A percentile compares a stretch with the other conserved stretches of the same genome.
phyloP scores from a whole-genome alignment of 1,284 basidiomycete species.

The Cryptococcus jaspeensis region DNA sequence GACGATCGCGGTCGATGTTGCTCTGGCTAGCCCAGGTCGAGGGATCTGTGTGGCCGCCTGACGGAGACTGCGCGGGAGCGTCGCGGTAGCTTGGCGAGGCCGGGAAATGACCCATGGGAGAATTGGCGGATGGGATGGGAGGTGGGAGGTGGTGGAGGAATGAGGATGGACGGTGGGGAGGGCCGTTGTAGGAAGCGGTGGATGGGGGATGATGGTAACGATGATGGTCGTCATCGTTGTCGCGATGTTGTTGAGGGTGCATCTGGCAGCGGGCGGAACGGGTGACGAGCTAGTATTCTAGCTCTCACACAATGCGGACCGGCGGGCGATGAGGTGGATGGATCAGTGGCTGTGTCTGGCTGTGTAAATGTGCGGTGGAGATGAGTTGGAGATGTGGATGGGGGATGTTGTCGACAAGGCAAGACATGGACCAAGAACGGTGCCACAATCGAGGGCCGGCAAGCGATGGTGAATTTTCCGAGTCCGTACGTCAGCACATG shows the following conservation, averaged over 20 bases:
- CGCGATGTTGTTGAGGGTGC: slow-evolving; percentile 4
- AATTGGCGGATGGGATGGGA: slow-evolving; percentile 17
- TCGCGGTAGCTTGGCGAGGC: slow-evolving; percentile 14
- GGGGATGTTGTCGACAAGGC: too few species aligned
- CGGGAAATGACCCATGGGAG: slow-evolving; percentile 8
- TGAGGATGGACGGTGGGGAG: slow-evolving; percentile 8
- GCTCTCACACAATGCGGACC: neutral
- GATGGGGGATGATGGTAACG: slow-evolving; percentile 9
- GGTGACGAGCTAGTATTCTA: neutral
- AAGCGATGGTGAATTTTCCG: neutral
- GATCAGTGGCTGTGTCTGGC: slow-evolving; percentile 3
- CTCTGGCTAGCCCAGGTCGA: slow-evolving; percentile 16
- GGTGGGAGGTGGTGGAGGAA: slow-evolving; percentile 16
- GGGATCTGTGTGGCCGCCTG: slow-evolving; percentile 23
- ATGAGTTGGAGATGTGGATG: neutral
- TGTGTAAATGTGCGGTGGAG: neutral
- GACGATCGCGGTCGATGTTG: slow-evolving; percentile 1
- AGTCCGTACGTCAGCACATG: neutral
- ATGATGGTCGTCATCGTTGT: slow-evolving; percentile 2
- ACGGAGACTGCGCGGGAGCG: slow-evolving; percentile 12
- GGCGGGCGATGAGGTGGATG: too few species aligned
- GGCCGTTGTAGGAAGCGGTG: too few species aligned
- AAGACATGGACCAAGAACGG: too few species aligned
- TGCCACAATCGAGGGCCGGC: neutral
- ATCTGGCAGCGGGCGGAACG: neutral